Conservation (phyloP, 2,329 filamentous ascomycete species). For the Trichoderma arundinaceum region DNA sequence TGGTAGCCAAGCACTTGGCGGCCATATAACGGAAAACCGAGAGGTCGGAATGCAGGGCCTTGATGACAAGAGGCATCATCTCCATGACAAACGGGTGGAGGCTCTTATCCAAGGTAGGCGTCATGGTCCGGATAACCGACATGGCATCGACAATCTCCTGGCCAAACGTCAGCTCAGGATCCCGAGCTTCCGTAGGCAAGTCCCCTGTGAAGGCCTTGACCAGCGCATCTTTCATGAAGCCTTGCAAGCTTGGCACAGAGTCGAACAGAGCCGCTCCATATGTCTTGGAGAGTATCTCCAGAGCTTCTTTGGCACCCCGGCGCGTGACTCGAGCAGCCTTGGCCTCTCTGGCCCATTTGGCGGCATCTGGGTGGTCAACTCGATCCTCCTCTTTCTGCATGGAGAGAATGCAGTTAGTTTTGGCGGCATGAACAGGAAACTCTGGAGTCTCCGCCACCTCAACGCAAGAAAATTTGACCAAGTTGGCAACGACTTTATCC, state of each 20-base stretch:
- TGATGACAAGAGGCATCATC: constrained; percentile 84
- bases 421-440: constrained; percentile 80
- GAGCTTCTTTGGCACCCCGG: constrained; percentile 89
- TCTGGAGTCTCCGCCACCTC: constrained; percentile 98
- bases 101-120: constrained; percentile 81
- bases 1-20: constrained; percentile 94
- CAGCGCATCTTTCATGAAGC: constrained; percentile 82
- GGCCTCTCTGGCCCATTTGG: constrained; percentile 86
- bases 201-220: constrained; percentile 73
- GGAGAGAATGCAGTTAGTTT: constrained; percentile 83
- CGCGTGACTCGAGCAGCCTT: constrained; percentile 88
- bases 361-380: constrained; percentile 88
- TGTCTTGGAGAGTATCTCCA: constrained; percentile 81
- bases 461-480: constrained; percentile 97
- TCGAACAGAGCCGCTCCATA: constrained; percentile 80
- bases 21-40: constrained; percentile 96
- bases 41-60: constrained; percentile 82
- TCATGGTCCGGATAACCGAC: constrained; percentile 88
- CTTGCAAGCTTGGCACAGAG: constrained; percentile 81
- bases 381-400: constrained; percentile 97
- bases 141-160: constrained; percentile 94
- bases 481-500: constrained; percentile 92
- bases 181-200: constrained; percentile 73
- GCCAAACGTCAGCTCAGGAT: constrained; percentile 76
- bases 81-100: constrained; percentile 82